Evolutionary conservation across 176 grass and related monocot genomes (phyloP).

Genomic region (Guadua angustifolia): DNA sequence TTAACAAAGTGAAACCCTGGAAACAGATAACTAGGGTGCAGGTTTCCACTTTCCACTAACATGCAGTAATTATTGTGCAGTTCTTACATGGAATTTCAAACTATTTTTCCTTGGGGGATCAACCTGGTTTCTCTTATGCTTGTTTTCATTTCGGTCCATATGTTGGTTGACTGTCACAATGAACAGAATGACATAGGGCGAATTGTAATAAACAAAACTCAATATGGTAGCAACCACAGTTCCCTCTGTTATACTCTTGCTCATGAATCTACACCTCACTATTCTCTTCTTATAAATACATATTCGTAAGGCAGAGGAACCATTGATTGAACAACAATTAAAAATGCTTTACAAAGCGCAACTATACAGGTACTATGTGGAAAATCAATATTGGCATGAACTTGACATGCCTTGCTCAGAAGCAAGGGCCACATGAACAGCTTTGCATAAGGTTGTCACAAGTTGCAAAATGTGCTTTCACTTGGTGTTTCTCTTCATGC

Average conservation of each 20-base stretch:
- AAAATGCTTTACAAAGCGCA: not conserved
- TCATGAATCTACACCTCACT: not conserved
- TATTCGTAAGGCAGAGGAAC: not conserved
- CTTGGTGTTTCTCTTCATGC: slow-evolving; percentile 1
- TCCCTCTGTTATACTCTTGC: not conserved
- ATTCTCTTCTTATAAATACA: slow-evolving; percentile 9
- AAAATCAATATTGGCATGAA: not conserved
- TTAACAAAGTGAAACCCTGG: slow-evolving; percentile 19
- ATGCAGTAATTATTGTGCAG: not conserved
- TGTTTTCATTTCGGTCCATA: slow-evolving; percentile 20
- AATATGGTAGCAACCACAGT: not conserved
- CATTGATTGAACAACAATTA: not conserved
- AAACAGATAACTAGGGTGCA: slow-evolving; percentile 24
- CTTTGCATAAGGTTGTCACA: not conserved
- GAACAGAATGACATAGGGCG: not conserved
- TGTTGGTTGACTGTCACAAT: not conserved
- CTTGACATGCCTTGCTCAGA: not conserved
- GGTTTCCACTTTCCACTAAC: slow-evolving; percentile 2
- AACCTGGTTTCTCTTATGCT: slow-evolving; percentile 9
- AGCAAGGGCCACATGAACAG: not conserved
- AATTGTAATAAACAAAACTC: not conserved
- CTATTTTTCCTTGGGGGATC: not conserved
- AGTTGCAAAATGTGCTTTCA: slow-evolving; percentile 28
- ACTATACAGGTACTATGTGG: not conserved
- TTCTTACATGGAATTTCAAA: not conserved